phyloP scores from a whole-genome alignment of 2,329 filamentous ascomycete species.

The Penicillium sp. region DNA sequence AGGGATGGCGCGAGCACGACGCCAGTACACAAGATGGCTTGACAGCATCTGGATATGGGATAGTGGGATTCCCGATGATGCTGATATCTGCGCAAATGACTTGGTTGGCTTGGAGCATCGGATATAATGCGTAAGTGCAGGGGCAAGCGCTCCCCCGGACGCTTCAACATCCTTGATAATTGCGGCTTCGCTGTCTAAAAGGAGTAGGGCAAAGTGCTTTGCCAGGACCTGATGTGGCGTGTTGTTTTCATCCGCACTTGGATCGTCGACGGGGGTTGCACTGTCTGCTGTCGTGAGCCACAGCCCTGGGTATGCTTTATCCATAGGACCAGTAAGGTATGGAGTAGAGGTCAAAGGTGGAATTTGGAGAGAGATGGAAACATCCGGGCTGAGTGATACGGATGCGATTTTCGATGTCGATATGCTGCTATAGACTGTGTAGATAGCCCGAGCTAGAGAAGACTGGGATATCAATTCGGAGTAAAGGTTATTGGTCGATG shows the following conservation, averaged over 20 bases:
- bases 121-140: conserved; percentile 72
- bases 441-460: conserved; percentile 76
- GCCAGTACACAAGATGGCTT: conserved; percentile 93
- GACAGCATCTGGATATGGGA: conserved; percentile 82
- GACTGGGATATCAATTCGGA: conserved; percentile 57
- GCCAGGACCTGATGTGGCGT: conserved; percentile 61
- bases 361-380: conserved; percentile 62
- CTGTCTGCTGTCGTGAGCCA: conserved; percentile 87
- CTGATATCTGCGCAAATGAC: conserved; percentile 69
- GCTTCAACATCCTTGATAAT: conserved; percentile 67
- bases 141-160: conserved; percentile 71
- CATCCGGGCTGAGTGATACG: conserved; percentile 65
- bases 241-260: conserved; percentile 55
- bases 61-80: conserved; percentile 62
- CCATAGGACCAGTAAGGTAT: conserved; percentile 67
- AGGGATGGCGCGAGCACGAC: conserved; percentile 84
- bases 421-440: conserved; percentile 76
- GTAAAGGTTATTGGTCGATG: conserved; percentile 39
- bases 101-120: conserved; percentile 60
- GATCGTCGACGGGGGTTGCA: conserved; percentile 66
- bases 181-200: conserved; percentile 78
- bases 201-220: conserved; percentile 80
- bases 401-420: conserved; percentile 84
- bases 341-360: conserved; percentile 64
- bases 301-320: conserved; percentile 68